Evolutionary conservation across 345 rosid genomes (phyloP), one percentile per base, ranked within the genome.

Genomic region (Brassica napus): DNA sequence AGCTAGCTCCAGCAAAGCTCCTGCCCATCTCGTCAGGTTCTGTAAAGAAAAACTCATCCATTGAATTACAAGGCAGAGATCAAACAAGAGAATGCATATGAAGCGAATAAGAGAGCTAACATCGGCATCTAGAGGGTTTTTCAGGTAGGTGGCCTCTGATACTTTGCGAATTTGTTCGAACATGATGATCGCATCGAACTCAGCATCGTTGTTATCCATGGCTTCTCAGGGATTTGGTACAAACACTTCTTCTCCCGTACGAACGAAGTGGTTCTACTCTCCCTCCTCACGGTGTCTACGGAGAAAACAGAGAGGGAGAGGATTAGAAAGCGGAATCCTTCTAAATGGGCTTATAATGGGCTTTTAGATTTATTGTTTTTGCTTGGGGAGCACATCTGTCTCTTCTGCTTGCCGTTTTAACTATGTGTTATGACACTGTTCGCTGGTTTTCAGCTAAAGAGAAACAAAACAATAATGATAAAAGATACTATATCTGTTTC

Each of bases 21-120:
- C 95, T 61, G 89, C 97, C 98, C 98, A 94, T 78, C 87, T 88
- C 21, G 91, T 89, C 73, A 94, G 77, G 77, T 94, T 94, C 98
- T 94, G 8, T 26, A 12, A 69, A n/a, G 49, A 2, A 31, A 58
- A 34, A 21, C 62, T 69, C 15, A 12, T 7, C 62, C 68, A 28
- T 49, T 49, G 55, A 42, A 65, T 31, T 23, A 79, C 24, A 14
- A 70, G 28, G n/a, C 18, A 78, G 26, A 28, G 28, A 28, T 49
- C 60, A 72, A 15, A 76, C 44, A 15, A 70, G 37, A 32, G 15
- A 11, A 57, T 44, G 54, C 47, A 4, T 65, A 69, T 32, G 18
- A 16, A 10, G 4, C 16, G 34, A 37, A 12, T 2, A 5, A 11
- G 6, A 26, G 34, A 75, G 75, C 91, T 30, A 42, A 92, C 98